phyloP scores from a whole-genome alignment of 257 asterid genomes.

The Ilex asprella region DNA sequence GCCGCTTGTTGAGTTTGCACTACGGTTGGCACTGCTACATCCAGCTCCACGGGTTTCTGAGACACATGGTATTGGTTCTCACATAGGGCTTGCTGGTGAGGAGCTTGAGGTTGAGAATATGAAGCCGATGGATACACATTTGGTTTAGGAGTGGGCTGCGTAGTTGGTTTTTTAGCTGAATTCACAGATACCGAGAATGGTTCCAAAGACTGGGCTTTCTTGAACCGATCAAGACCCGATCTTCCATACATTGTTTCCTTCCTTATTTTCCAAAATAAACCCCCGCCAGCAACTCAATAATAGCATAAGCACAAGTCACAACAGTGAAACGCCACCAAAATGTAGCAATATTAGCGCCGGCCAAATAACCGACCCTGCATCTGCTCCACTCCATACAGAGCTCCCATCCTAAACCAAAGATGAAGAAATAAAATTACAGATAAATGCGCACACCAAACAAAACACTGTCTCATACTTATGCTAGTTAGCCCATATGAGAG shows the following conservation, averaged over 20 bases:
- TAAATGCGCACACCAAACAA: no score
- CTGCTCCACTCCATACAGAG: no score
- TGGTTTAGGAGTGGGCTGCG: slow-evolving; percentile 18
- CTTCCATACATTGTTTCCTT: slow-evolving; percentile 70
- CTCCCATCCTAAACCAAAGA: no score
- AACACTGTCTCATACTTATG: no score
- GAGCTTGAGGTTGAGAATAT: slow-evolving; percentile 31
- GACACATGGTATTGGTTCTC: slow-evolving; percentile 29
- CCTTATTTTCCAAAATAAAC: slow-evolving; percentile 13
- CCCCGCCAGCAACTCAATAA: slow-evolving; percentile 12
- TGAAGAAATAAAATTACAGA: no score
- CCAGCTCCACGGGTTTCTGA: slow-evolving; percentile 30
- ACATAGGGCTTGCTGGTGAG: slow-evolving; percentile 33
- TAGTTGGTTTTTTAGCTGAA: slow-evolving; percentile 32
- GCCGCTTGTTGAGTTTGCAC: slow-evolving; percentile 53
- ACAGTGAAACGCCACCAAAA: slow-evolving; percentile 3
- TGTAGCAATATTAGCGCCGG: slow-evolving; percentile 4
- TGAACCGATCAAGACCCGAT: slow-evolving; percentile 88
- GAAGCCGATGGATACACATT: slow-evolving; percentile 25
- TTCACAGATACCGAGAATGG: slow-evolving; percentile 67
- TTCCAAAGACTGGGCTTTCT: slow-evolving; percentile 78
- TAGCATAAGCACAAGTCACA: slow-evolving; percentile 1
- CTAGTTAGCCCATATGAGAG: no score
- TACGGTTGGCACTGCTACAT: slow-evolving; percentile 23
- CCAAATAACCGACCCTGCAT: slow-evolving; percentile 2